Percentiles rank a stretch among this genome's conserved stretches.
These are phyloP conservation scores for Anisodus tanguticus DNA, from an alignment of 257 asterid species.

Conservation along the genomic window DNA sequence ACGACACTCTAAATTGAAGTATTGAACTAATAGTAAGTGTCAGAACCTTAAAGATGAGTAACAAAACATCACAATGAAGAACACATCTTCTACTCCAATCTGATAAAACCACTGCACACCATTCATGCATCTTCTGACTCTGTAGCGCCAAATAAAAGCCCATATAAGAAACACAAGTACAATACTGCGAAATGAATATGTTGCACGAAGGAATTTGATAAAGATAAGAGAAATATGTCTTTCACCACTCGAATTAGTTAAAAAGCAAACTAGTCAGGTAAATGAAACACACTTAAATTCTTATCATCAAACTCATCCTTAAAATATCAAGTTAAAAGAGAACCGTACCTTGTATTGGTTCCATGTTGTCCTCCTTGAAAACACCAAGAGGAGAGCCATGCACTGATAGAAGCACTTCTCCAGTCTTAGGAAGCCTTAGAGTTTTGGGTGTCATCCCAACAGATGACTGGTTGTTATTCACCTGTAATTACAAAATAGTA, in stretches of 20 bases:
- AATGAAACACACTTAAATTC: neutral
- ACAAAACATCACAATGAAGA: neutral
- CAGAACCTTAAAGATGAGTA: no score
- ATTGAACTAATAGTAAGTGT: no score
- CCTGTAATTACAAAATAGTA: conserved; percentile 51
- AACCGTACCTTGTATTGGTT: conserved; percentile 72
- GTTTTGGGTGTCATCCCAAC: conserved; percentile 81
- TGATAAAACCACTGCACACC: neutral
- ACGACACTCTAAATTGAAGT: no score
- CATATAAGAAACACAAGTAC: neutral
- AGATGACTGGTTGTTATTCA: conserved; percentile 56
- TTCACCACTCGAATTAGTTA: neutral
- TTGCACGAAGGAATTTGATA: neutral
- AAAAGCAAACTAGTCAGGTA: neutral
- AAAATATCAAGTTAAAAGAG: neutral
- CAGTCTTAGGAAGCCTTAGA: conserved; percentile 70
- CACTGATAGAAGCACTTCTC: conserved; percentile 87
- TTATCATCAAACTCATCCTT: neutral
- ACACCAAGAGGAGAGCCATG: conserved; percentile 95
- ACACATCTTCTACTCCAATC: neutral
- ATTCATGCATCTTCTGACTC: conserved; percentile 29
- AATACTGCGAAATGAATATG: neutral
- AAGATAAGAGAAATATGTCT: neutral
- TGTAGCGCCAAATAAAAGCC: conserved; percentile 13
- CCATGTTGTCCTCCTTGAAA: conserved; percentile 88